A percentile compares a stretch with the other conserved stretches of the same genome.
Evolutionary conservation across 2,329 filamentous ascomycete species (phyloP).

Genomic region (Domatiomyces globalis): DNA sequence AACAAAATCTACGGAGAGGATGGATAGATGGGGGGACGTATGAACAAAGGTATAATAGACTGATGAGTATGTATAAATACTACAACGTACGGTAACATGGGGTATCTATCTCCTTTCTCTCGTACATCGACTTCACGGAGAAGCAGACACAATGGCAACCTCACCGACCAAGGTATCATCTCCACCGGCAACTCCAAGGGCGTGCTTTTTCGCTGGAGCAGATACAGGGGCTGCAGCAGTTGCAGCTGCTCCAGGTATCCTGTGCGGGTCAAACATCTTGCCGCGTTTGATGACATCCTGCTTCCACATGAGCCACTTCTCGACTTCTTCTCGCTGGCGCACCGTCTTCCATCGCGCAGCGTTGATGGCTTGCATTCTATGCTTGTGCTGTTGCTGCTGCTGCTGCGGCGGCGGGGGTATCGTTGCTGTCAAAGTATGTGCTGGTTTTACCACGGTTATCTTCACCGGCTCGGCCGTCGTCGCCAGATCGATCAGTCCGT

Average conservation of each 20-base stretch:
- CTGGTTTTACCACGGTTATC: conserved; percentile 18
- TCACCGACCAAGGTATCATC: conserved; percentile 2
- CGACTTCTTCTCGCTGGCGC: background rate
- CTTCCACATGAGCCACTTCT: background rate
- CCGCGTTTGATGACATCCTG: background rate
- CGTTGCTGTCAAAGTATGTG: conserved; percentile 1
- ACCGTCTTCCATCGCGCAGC: background rate
- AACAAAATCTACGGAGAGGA: too few relatives aligned
- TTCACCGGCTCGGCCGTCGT: conserved; percentile 28
- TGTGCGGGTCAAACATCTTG: background rate
- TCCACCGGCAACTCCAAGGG: conserved; percentile 4
- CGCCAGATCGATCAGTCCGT: conserved; percentile 29
- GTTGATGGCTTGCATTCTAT: background rate
- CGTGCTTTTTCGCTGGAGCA: background rate
- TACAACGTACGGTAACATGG: too few relatives aligned
- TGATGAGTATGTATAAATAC: too few relatives aligned
- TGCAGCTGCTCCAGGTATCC: background rate
- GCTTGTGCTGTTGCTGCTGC: too few relatives aligned
- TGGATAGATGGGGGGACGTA: too few relatives aligned
- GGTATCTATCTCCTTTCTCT: too few relatives aligned
- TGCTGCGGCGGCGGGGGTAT: too few relatives aligned
- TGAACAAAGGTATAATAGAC: too few relatives aligned
- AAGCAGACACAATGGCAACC: conserved; percentile 1
- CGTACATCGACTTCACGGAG: background rate
- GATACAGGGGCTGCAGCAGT: background rate